phyloP scores from a whole-genome alignment of 495 filamentous ascomycete genomes.

The Tuber indicum region DNA sequence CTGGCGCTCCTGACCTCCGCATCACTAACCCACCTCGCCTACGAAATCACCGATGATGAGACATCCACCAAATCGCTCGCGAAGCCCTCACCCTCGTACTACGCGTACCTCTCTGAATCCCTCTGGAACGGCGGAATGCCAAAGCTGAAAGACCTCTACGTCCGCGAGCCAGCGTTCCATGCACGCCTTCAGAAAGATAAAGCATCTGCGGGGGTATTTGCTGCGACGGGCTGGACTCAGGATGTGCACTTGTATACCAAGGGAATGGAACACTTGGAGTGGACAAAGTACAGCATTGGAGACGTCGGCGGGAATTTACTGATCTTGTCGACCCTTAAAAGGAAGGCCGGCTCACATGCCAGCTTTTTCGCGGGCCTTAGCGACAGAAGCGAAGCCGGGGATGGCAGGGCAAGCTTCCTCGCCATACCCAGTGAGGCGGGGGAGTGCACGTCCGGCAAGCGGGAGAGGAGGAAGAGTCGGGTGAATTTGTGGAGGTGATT shows the following conservation, averaged over 20 bases:
- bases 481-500: constrained; percentile 38
- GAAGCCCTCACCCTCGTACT: constrained; percentile 63
- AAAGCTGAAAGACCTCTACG: constrained; percentile 67
- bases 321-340: constrained; percentile 25
- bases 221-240: constrained; percentile 37
- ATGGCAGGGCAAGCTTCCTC: constrained; percentile 19
- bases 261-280: constrained; percentile 34
- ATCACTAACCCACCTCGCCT: constrained; percentile 65
- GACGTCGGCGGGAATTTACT: constrained; percentile 22
- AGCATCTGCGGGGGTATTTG: constrained; percentile 41
- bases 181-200: constrained; percentile 56
- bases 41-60: constrained; percentile 66
- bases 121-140: constrained; percentile 70
- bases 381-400: background rate
- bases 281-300: constrained; percentile 30
- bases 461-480: constrained; percentile 29
- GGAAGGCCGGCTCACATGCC: constrained; percentile 6
- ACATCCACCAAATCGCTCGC: constrained; percentile 52
- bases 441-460: constrained; percentile 5
- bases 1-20: constrained; percentile 60
- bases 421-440: constrained; percentile 20
- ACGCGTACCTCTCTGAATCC: constrained; percentile 75
- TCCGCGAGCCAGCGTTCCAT: constrained; percentile 73
- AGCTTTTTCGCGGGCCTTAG: constrained; percentile 8
- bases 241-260: constrained; percentile 26